phyloP scores from a whole-genome alignment of 2,329 filamentous ascomycete genomes.

The Mycogone perniciosa region DNA sequence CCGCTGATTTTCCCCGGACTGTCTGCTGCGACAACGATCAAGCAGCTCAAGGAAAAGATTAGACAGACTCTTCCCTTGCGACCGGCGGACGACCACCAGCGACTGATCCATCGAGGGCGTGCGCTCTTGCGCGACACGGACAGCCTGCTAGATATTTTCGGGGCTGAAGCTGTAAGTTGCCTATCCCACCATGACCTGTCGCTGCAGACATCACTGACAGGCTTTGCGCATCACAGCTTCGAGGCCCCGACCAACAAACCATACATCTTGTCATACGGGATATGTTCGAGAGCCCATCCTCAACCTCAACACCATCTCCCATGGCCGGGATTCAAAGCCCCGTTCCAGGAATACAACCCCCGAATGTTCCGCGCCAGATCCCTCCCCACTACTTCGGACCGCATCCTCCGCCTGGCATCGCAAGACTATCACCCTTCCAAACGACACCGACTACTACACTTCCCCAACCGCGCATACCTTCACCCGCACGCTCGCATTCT shows the following conservation, averaged over 20 bases:
- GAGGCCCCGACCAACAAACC: slow-evolving; percentile 41
- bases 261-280: slow-evolving; percentile 49
- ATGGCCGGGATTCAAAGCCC: slow-evolving; percentile 24
- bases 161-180: slow-evolving; percentile 43
- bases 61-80: slow-evolving; percentile 43
- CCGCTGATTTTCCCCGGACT: slow-evolving; percentile 45
- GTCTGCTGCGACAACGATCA: slow-evolving; percentile 45
- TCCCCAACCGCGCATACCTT: slow-evolving; percentile 27
- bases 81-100: slow-evolving; percentile 49
- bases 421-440: slow-evolving; percentile 25
- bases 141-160: slow-evolving; percentile 52
- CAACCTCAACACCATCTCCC: slow-evolving; percentile 22
- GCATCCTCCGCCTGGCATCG: slow-evolving; percentile 23
- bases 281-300: slow-evolving; percentile 22
- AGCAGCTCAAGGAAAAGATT: slow-evolving; percentile 53
- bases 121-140: slow-evolving; percentile 48
- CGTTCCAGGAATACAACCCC: slow-evolving; percentile 17
- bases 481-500: slow-evolving; percentile 19
- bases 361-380: slow-evolving; percentile 17
- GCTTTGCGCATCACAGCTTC: slow-evolving; percentile 29
- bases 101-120: slow-evolving; percentile 55
- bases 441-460: slow-evolving; percentile 21
- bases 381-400: slow-evolving; percentile 15
- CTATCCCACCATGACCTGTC: background rate
- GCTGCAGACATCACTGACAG: slow-evolving; percentile 12